phyloP scores from a whole-genome alignment of 225 moss, liverwort and hornwort genomes.

The Sphagnum contortum region DNA sequence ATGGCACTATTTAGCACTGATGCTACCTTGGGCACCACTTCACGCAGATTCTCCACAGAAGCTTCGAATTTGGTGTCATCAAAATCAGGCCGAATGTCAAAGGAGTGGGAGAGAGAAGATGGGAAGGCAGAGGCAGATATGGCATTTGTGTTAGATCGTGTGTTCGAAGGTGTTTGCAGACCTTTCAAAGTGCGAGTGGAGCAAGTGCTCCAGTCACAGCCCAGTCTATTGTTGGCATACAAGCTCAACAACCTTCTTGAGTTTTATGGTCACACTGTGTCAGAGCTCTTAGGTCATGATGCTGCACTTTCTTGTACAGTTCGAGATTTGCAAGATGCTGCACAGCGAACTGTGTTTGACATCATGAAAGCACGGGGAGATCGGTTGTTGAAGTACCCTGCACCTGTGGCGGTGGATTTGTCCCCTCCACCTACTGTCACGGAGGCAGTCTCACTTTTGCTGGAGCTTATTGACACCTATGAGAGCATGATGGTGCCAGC shows the following conservation, averaged over 20 bases:
- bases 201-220: constrained; percentile 96
- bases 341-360: constrained; percentile 87
- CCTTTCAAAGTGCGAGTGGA: constrained; percentile 98
- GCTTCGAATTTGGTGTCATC: constrained; percentile 50
- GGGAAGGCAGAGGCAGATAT: constrained; percentile 76
- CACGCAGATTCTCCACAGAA: constrained; percentile 74
- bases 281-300: constrained; percentile 69
- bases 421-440: constrained; percentile 85
- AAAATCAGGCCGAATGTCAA: constrained; percentile 38
- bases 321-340: constrained; percentile 83
- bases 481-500: constrained; percentile 95
- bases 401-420: constrained; percentile 79
- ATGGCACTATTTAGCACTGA: constrained; percentile 90
- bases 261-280: constrained; percentile 86
- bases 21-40: constrained; percentile 60
- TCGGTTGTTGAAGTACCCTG: constrained; percentile 68
- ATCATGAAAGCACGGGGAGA: constrained; percentile 88
- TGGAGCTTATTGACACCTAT: constrained; percentile 87
- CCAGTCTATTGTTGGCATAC: constrained; percentile 80
- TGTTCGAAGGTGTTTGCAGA: constrained; percentile 96
- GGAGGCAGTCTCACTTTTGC: constrained; percentile 73
- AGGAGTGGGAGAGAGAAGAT: constrained; percentile 69
- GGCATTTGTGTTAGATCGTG: constrained; percentile 85
- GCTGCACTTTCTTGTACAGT: constrained; percentile 83
- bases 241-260: constrained; percentile 95